These are phyloP conservation scores for Pouteria glomerata DNA, from an alignment of 148 eudicot species.

Conservation along the genomic window DNA sequence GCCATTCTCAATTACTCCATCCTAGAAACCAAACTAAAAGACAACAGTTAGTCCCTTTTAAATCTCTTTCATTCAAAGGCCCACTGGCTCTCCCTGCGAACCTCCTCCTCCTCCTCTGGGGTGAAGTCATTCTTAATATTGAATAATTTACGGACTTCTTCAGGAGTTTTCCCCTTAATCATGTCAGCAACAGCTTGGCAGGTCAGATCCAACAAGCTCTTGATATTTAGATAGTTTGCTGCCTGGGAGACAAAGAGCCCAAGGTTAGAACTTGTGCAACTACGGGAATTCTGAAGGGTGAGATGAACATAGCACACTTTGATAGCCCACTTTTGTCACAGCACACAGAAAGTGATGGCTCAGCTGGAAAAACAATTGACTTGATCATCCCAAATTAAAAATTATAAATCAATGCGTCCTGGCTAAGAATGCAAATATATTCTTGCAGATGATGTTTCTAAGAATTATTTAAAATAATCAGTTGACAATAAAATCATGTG, in stretches of 20 bases:
- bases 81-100: slow-evolving; percentile 30
- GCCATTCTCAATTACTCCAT: not conserved
- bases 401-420: not conserved
- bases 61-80: slow-evolving; percentile 21
- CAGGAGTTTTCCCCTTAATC: slow-evolving; percentile 17
- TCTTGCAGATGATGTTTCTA: not conserved
- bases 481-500: not conserved
- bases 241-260: not conserved
- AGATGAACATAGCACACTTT: not conserved
- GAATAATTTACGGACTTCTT: slow-evolving; percentile 9
- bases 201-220: slow-evolving; percentile 18
- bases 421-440: not conserved
- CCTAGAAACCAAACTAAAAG: not conserved
- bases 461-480: not conserved
- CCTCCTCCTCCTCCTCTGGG: no score
- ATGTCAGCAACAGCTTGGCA: slow-evolving; percentile 20
- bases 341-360: not conserved
- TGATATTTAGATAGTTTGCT: slow-evolving; percentile 21
- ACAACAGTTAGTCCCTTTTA: not conserved
- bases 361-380: not conserved
- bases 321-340: not conserved
- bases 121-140: no score
- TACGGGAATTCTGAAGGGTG: not conserved
- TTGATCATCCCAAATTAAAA: no score
- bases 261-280: not conserved